These are phyloP conservation scores for Dothistroma septosporum DNA, from an alignment of 2,329 filamentous ascomycete genomes.

Conservation along the genomic window DNA sequence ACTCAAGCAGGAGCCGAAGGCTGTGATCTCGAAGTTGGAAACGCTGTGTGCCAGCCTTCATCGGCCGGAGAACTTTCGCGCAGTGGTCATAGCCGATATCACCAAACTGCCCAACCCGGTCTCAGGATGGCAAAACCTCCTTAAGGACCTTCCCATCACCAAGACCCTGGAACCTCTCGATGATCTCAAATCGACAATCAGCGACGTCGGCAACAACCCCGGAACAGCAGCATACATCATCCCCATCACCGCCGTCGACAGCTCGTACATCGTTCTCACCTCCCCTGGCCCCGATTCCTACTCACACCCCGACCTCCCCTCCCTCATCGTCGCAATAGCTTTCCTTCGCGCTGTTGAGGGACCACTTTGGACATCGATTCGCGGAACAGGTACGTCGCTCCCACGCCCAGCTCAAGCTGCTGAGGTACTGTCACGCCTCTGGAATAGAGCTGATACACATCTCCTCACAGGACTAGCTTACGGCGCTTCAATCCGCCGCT, in stretches of 20 bases:
- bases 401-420: too few species aligned
- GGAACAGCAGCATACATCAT: constrained; percentile 75
- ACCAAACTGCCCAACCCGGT: constrained; percentile 70
- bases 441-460: neutral
- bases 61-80: constrained; percentile 77
- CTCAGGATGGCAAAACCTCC: constrained; percentile 69
- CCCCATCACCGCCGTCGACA: constrained; percentile 88
- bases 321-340: constrained; percentile 79
- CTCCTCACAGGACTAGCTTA: constrained; percentile 62
- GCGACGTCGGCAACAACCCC: constrained; percentile 66
- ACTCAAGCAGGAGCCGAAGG: constrained; percentile 69
- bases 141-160: constrained; percentile 48
- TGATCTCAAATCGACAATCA: constrained; percentile 67
- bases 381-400: constrained; percentile 64
- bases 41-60: constrained; percentile 71
- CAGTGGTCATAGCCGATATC: constrained; percentile 79
- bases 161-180: constrained; percentile 66
- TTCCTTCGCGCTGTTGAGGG: constrained; percentile 94
- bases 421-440: too few species aligned
- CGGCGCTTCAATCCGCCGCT: constrained; percentile 72
- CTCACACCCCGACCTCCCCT: constrained; percentile 71
- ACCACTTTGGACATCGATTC: constrained; percentile 87
- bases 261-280: constrained; percentile 77
- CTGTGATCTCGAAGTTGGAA: constrained; percentile 73
- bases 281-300: constrained; percentile 70